Evolutionary conservation across 805 yeast species (phyloP), one percentile per base, ranked within the genome.

Genomic region (Cyberlindnera nakhonratchasimensis): DNA sequence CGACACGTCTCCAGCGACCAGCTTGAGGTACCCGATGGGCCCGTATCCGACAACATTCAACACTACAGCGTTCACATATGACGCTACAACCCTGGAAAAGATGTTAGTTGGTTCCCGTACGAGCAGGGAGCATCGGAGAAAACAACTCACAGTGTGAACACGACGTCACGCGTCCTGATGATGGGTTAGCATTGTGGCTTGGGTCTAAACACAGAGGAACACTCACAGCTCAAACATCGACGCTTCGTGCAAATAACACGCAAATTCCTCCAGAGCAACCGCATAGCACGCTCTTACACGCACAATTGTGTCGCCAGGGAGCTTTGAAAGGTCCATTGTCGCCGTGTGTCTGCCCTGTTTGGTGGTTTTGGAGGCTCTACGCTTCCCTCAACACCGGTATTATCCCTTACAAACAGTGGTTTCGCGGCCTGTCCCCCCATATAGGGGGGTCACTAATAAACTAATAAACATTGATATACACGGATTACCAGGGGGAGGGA

Each of bases 1-100:
- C 13, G 61, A 34, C 8, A 40, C 5, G 2, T 14, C 10, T 17
- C 26, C 28, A 37, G 31, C 29, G 7, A 36, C 16, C 1, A 52
- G 17, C 17, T 37, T 30, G 17, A 45, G 35, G 34, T 65, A 62
- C n/a, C 67, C 67, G 19, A 64, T 14, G 0, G 64, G 13, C 4
- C 80, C 80, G 53, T 70, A 70, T 1, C 73, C 74, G 12, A 47
- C 50, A 22, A 64, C 17, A 37, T 59, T 49, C 25, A 39, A 36
- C 3, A 28, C 13, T 11, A 45, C n/a, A n/a, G 29, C 9, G 29
- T 44, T 37, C 18, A 34, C 4, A 20, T 42, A 40, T 8, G 45
- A 37, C 8, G 26, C 4, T 4, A 44, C 19, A 6, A 48, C 32
- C 4, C 52, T 51, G 18, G 35, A 7, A n/a, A 14, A 6, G 16